These are phyloP conservation scores for Isatis tinctoria DNA, from an alignment of 345 rosid species.

Conservation along the genomic window DNA sequence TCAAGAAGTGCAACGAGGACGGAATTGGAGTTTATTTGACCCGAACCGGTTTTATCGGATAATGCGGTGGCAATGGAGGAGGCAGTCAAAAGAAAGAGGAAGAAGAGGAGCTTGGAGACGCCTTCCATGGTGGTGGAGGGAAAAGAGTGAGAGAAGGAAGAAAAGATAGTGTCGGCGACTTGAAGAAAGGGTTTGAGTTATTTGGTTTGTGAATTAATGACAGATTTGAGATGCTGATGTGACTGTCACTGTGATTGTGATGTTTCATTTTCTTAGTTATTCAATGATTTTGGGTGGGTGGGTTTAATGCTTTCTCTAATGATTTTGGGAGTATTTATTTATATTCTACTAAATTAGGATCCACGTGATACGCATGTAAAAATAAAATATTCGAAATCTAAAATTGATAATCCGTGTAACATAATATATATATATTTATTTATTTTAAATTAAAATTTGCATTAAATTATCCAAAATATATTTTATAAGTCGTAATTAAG, in stretches of 20 bases:
- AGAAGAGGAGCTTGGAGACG: constrained; percentile 24
- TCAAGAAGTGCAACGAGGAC: constrained; percentile 93
- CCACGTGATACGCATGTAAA: too few species aligned
- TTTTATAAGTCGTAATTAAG: too few species aligned
- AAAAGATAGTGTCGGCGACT: constrained; percentile 27
- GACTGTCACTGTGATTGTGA: constrained; percentile 26
- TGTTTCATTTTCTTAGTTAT: constrained; percentile 5
- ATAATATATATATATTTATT: too few species aligned
- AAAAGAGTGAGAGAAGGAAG: not conserved
- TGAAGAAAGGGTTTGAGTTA: not conserved
- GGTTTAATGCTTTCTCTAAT: constrained; percentile 9
- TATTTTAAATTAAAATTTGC: too few species aligned
- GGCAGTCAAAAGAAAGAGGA: constrained; percentile 23
- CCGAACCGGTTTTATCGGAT: constrained; percentile 39
- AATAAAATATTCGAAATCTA: too few species aligned
- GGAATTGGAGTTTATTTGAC: constrained; percentile 84
- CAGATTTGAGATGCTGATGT: constrained; percentile 13
- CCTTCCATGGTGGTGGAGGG: constrained; percentile 54
- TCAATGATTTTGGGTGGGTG: constrained; percentile 18
- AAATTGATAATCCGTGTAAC: too few species aligned
- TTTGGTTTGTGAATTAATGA: not conserved
- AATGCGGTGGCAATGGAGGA: constrained; percentile 38
- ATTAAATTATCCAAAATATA: too few species aligned
- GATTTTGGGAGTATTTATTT: too few species aligned
- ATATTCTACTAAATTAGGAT: too few species aligned